A percentile compares a stretch with the other conserved stretches of the same genome.
phyloP scores from a whole-genome alignment of 2,329 filamentous ascomycete genomes.

The Verticillium klebahnii region DNA sequence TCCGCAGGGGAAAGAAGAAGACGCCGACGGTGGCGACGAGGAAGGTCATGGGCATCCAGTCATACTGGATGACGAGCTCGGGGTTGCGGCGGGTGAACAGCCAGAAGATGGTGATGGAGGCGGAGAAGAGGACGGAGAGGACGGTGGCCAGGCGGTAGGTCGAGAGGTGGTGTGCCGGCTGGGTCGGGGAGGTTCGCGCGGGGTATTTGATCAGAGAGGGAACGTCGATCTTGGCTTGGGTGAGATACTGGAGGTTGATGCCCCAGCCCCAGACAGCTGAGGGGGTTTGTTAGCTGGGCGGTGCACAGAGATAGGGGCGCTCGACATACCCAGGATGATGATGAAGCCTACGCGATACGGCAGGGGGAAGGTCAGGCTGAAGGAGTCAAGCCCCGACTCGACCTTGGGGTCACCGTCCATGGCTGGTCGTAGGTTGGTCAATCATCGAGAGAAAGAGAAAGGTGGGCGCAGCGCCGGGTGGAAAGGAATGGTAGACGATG shows the following conservation, averaged over 20 bases:
- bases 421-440: constrained; percentile 15
- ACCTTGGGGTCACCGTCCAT: constrained; percentile 74
- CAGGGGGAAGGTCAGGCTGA: constrained; percentile 81
- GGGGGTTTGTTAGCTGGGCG: constrained; percentile 7
- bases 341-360: constrained; percentile 87
- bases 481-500: not conserved
- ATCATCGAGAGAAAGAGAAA: constrained; percentile 8
- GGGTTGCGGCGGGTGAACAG: constrained; percentile 66
- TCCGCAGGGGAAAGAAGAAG: constrained; percentile 69
- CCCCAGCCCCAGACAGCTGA: constrained; percentile 94
- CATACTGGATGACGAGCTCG: constrained; percentile 67
- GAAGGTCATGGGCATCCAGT: constrained; percentile 82
- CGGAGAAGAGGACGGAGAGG: constrained; percentile 64
- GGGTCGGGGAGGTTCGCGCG: constrained; percentile 62
- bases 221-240: constrained; percentile 77
- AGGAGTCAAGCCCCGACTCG: constrained; percentile 71
- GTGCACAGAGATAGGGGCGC: not conserved
- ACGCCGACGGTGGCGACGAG: constrained; percentile 67
- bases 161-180: constrained; percentile 72
- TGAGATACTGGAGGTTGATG: constrained; percentile 83
- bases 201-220: constrained; percentile 84
- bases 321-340: constrained; percentile 67
- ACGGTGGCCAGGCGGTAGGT: constrained; percentile 81
- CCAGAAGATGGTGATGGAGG: constrained; percentile 83
- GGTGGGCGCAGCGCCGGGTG: constrained; percentile 3